Evolutionary conservation across 257 asterid genomes (phyloP), one percentile per base, ranked within the genome.

Genomic region (Datura wrightii): DNA sequence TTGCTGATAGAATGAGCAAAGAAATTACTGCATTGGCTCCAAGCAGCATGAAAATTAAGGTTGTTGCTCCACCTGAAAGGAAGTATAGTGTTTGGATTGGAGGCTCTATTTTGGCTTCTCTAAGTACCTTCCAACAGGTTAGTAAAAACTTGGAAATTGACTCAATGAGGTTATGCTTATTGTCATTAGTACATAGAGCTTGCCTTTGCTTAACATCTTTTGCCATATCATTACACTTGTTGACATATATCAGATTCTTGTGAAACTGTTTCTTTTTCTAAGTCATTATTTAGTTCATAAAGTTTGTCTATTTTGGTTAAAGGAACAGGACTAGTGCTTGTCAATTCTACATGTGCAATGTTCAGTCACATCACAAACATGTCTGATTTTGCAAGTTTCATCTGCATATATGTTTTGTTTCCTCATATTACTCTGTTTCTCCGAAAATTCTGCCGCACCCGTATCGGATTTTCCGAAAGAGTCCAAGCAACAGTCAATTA

Each of bases 41-140:
- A 14, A 89, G 91, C 67, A 89, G 91, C 88, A 89, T 89, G 91
- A 89, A 85, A 69, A 89, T 86, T 60, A 89, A 89, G 85, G 91
- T 89, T 54, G 91, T 89, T 5, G 89, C 91, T 85, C 91, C 91
- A 50, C 91, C 91, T 24, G 91, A 89, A 79, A 89, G 89, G 87
- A 89, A 89, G 83, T 89, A 89, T 16, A 89, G 91, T 81, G 91
- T 87, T 82, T 89, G 91, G 91, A 89, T 89, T n/a, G 89, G 89
- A 52, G 91, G 91, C 39, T 89, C 91, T 74, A 87, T 89, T 79
- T 85, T 89, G 85, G 89, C 91, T 46, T 89, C 91, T 18, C 88
- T 89, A 31, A 89, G 91, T 83, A 89, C 91, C 76, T 89, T 89
- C 87, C 89, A 89, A 79, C 91, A 89, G 91, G 89, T 85, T 5